Evolutionary conservation across 208 protist genomes (phyloP), one percentile per base, ranked within the genome.

Genomic region (Trypanosoma platydactyli): DNA sequence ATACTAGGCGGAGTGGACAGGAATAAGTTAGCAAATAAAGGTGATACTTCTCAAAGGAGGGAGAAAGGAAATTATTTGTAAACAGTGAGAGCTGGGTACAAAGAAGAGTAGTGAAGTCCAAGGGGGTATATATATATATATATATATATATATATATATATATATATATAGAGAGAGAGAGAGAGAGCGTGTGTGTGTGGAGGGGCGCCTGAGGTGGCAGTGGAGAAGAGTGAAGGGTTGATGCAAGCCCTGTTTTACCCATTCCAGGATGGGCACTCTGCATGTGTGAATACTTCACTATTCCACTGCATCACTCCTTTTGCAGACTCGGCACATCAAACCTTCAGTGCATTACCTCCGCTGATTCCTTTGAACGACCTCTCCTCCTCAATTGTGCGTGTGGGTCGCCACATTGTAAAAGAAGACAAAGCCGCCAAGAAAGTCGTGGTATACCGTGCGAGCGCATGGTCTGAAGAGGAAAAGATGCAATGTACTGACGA

Each of bases 331-430:
- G 9, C 40, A 33, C 35, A 49, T 49, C 33, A 61, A 4, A n/a
- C 45, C 0, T 0, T 9, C 3, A 9, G 13, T 48, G 24, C 30
- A 35, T 35, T 18, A 49, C 46, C 64, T 42, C 46, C 33, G 18
- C 52, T 64, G n/a, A 38, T 71, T 50, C 35, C 9, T 22, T 13
- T 64, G 30, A 55, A 71, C n/a, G 3, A 30, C 38, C 64, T 71
- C 54, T 15, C 62, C 35, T 49, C 42, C 22, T 61, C 55, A 1
- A 35, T 63, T 7, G 55, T 71, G n/a, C 64, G 45, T 63, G 29
- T 64, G 46, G 25, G 46, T 22, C 16, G 30, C 24, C n/a, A 4
- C 13, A 6, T 11, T 29, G 3, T 38, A 7, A 40, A 24, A 3
- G 40, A 46, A 40, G 50, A 55, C 33, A 50, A 48, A 22, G 13